Percentiles rank a stretch among this genome's conserved stretches.
Conservation (phyloP, 805 yeast genomes). For the Candida odintsovae region DNA sequence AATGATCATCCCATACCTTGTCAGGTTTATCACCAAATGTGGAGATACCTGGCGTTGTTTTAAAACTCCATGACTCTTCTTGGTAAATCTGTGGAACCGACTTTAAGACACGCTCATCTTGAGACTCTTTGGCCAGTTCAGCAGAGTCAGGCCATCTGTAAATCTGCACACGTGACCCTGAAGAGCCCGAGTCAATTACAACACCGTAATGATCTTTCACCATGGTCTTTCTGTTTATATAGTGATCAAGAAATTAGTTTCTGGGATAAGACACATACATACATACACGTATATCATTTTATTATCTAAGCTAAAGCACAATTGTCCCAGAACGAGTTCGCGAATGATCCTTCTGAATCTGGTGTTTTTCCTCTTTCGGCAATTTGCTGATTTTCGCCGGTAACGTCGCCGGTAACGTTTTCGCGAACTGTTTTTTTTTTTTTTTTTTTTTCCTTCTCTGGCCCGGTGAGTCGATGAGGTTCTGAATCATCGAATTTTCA, state of each 20-base stretch:
- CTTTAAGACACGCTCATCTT: slow-evolving; percentile 31
- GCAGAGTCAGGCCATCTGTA: slow-evolving; percentile 69
- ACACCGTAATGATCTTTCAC: slow-evolving; percentile 57
- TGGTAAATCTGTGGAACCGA: slow-evolving; percentile 68
- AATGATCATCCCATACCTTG: slow-evolving; percentile 67
- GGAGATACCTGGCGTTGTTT: slow-evolving; percentile 83
- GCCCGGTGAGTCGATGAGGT: not conserved
- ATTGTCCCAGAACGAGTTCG: no score
- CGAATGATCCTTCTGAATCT: no score
- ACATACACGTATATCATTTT: no score
- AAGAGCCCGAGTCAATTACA: slow-evolving; percentile 92
- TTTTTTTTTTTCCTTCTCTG: no score
- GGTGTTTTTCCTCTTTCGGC: not conserved
- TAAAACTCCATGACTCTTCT: slow-evolving; percentile 61
- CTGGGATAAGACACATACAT: no score
- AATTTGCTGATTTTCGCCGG: no score
- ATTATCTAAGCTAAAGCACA: no score
- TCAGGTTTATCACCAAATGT: slow-evolving; percentile 48
- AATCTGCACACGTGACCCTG: slow-evolving; percentile 85
- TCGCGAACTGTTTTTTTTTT: no score
- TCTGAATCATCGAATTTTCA: not conserved
- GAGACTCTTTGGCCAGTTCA: slow-evolving; percentile 25
- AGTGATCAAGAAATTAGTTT: no score
- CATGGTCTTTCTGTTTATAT: not conserved
- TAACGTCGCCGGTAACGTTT: no score